Conservation (phyloP, 78 protist species). For the Bodo saltans region DNA sequence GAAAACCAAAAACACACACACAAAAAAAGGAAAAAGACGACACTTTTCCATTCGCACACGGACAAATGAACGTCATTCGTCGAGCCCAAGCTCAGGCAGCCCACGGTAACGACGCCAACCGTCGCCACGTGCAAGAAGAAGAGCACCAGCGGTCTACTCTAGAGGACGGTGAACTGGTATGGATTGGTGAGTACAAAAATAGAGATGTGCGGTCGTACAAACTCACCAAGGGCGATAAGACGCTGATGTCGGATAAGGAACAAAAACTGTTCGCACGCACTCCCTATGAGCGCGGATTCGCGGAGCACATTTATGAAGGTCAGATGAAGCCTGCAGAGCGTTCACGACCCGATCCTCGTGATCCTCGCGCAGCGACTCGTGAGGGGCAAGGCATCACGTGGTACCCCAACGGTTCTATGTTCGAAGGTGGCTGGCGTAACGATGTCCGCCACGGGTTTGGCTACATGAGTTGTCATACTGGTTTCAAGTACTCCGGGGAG, state of each 20-base stretch:
- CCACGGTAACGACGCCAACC: not conserved
- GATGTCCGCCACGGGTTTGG: slow-evolving; percentile 17
- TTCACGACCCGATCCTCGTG: not conserved
- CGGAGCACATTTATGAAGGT: not conserved
- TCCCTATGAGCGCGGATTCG: not conserved
- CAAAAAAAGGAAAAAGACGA: no score
- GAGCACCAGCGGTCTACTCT: not conserved
- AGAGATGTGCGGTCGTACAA: not conserved
- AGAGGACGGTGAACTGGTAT: not conserved
- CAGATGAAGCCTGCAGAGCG: not conserved
- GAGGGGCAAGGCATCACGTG: not conserved
- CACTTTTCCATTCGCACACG: no score
- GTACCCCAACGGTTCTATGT: slow-evolving; percentile 38
- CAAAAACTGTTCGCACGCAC: not conserved
- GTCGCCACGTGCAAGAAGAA: not conserved
- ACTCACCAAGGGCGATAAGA: not conserved
- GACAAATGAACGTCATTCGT: not conserved
- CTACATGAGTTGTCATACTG: not conserved
- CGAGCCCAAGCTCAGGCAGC: not conserved
- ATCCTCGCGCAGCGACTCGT: not conserved
- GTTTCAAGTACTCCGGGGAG: slow-evolving; percentile 44
- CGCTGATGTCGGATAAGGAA: not conserved
- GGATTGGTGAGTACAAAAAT: not conserved
- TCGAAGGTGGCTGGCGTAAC: slow-evolving; percentile 38
- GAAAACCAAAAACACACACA: no score